These are phyloP conservation scores for Protomyces inouyei DNA, from an alignment of 1,139 yeast genomes.

Conservation along the genomic window DNA sequence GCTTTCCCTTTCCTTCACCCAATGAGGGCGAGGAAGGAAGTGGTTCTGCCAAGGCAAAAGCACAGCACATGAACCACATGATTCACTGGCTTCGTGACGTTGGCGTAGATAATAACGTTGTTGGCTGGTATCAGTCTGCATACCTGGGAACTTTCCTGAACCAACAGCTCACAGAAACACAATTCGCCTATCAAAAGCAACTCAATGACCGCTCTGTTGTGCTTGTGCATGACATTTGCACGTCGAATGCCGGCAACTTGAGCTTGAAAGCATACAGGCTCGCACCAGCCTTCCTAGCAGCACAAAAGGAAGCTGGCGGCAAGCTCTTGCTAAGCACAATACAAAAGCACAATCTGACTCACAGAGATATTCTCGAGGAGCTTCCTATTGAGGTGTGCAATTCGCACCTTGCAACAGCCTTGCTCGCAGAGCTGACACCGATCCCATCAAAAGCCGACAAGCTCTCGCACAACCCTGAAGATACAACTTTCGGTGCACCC, in stretches of 20 bases:
- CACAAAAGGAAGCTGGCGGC: constrained; percentile 44
- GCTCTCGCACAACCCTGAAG: constrained; percentile 35
- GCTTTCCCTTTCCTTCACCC: constrained; percentile 57
- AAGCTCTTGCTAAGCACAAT: constrained; percentile 64
- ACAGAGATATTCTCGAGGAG: constrained; percentile 66
- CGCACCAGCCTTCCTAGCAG: constrained; percentile 56
- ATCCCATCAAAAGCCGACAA: constrained; percentile 22
- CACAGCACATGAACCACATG: constrained; percentile 60
- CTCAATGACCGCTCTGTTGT: constrained; percentile 42
- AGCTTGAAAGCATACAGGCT: constrained; percentile 67
- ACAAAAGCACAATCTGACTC: constrained; percentile 58
- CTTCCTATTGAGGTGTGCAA: constrained; percentile 62
- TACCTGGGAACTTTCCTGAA: constrained; percentile 65
- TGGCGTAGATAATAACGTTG: constrained; percentile 65
- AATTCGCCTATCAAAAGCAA: constrained; percentile 48
- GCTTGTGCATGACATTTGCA: constrained; percentile 68
- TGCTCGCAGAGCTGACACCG: constrained; percentile 35
- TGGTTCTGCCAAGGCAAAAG: constrained; percentile 35
- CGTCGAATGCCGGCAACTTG: constrained; percentile 55
- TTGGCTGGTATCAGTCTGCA: constrained; percentile 80
- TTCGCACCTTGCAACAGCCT: constrained; percentile 49
- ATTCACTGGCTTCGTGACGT: constrained; percentile 58
- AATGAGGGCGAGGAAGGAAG: constrained; percentile 43
- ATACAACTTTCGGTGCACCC: constrained; percentile 23
- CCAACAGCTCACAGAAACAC: constrained; percentile 40